phyloP scores from a whole-genome alignment of 2,329 filamentous ascomycete species.

The Ceratocystis lukuohia region DNA sequence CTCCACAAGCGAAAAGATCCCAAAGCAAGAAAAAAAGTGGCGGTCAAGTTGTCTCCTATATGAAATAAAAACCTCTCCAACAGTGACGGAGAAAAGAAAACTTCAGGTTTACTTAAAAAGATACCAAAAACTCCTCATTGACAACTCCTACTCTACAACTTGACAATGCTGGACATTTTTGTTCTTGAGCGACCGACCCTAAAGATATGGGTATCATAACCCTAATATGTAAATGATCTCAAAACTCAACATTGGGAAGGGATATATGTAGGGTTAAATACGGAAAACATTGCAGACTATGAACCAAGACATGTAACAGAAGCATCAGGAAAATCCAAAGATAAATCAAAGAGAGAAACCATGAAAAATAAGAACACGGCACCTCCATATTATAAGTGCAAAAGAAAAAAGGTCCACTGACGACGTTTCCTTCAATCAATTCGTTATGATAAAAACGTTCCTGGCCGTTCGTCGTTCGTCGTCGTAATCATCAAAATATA shows the following conservation, averaged over 20 bases:
- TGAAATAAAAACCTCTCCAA: no score
- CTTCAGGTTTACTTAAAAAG: no score
- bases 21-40: background rate
- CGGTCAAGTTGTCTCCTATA: background rate
- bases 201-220: no score
- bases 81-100: no score
- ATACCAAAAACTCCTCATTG: no score
- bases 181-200: no score
- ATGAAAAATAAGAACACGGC: background rate
- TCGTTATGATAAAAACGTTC: background rate
- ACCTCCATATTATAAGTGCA: slow-evolving; percentile 1
- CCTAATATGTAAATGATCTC: no score
- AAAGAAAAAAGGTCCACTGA: background rate
- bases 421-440: background rate
- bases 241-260: background rate
- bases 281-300: background rate
- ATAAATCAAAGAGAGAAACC: background rate
- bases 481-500: slow-evolving; percentile 2
- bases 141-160: no score
- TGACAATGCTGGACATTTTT: no score
- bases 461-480: background rate
- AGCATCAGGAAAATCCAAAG: background rate
- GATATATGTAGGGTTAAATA: slow-evolving; percentile 1
- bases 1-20: background rate
- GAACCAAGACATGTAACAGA: background rate